Evolutionary conservation across 257 asterid species (phyloP).

Genomic region (Cordia subcordata): DNA sequence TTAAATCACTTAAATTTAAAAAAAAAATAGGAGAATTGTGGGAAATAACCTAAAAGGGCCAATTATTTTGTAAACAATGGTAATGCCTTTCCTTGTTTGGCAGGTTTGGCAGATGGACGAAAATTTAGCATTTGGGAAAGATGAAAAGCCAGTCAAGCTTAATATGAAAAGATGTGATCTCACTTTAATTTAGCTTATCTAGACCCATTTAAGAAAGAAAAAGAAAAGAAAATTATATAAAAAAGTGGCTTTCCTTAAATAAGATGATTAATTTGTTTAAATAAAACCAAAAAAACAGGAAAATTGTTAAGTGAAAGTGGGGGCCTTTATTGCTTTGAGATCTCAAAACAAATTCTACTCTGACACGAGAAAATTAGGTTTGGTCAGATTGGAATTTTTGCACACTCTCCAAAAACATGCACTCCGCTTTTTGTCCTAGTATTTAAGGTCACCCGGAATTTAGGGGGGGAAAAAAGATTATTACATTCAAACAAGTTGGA

Average conservation of each 20-base stretch:
- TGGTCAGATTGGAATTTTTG: slow-evolving; percentile 58
- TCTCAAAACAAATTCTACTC: neutral
- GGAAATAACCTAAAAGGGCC: no score
- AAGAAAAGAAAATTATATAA: no score
- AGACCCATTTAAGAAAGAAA: neutral
- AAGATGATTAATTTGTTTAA: neutral
- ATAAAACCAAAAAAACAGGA: slow-evolving; percentile 1
- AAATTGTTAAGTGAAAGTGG: neutral
- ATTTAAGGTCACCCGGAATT: slow-evolving; percentile 70
- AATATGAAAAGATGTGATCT: slow-evolving; percentile 35
- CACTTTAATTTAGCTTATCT: slow-evolving; percentile 6
- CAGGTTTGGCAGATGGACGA: slow-evolving; percentile 3
- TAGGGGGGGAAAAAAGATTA: slow-evolving; percentile 32
- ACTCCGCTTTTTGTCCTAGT: slow-evolving; percentile 43
- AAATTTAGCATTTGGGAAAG: slow-evolving; percentile 13
- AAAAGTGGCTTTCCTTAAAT: neutral
- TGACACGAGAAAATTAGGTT: slow-evolving; percentile 35
- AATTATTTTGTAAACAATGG: neutral
- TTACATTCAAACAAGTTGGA: slow-evolving; percentile 33
- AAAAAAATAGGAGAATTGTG: no score
- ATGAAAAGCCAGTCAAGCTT: slow-evolving; percentile 32
- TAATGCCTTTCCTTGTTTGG: slow-evolving; percentile 8
- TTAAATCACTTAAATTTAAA: no score
- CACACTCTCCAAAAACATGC: slow-evolving; percentile 56
- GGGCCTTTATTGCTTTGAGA: neutral